Conservation (phyloP, 371 early-diverging fungal genomes). For the Rhizopus microsporus region DNA sequence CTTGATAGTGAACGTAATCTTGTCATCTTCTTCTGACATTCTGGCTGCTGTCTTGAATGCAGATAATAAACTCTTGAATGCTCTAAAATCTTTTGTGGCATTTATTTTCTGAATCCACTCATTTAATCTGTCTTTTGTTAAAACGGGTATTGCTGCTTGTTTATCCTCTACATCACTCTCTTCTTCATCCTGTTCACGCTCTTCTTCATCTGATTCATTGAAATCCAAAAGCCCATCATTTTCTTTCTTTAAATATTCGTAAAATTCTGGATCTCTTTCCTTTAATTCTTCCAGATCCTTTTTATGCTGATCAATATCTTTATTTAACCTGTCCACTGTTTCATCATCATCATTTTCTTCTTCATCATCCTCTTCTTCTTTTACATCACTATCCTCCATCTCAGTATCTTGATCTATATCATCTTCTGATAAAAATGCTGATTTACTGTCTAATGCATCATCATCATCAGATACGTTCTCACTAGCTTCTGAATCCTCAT, state of each 20-base stretch:
- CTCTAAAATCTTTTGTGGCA: conserved; percentile 31
- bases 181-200: conserved; percentile 38
- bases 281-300: conserved; percentile 74
- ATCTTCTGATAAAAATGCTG: background rate
- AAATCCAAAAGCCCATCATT: conserved; percentile 81
- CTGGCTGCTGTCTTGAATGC: conserved; percentile 86
- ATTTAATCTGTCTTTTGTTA: conserved; percentile 72
- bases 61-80: conserved; percentile 67
- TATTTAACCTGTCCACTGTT: conserved; percentile 44
- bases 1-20: conserved; percentile 55
- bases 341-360: conserved; percentile 36
- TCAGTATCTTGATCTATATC: conserved; percentile 14
- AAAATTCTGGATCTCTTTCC: conserved; percentile 87
- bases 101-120: conserved; percentile 71
- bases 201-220: conserved; percentile 63
- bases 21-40: conserved; percentile 69
- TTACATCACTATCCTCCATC: conserved; percentile 8
- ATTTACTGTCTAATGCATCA: background rate
- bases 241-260: conserved; percentile 85
- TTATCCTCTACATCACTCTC: conserved; percentile 23
- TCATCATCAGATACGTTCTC: conserved; percentile 12
- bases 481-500: conserved; percentile 30
- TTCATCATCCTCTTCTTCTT: conserved; percentile 13
- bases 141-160: conserved; percentile 30
- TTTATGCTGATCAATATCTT: conserved; percentile 66